Percentiles rank a stretch among this genome's conserved stretches.
These are phyloP conservation scores for Eucalyptus tenuipes DNA, from an alignment of 345 rosid genomes.

Conservation along the genomic window DNA sequence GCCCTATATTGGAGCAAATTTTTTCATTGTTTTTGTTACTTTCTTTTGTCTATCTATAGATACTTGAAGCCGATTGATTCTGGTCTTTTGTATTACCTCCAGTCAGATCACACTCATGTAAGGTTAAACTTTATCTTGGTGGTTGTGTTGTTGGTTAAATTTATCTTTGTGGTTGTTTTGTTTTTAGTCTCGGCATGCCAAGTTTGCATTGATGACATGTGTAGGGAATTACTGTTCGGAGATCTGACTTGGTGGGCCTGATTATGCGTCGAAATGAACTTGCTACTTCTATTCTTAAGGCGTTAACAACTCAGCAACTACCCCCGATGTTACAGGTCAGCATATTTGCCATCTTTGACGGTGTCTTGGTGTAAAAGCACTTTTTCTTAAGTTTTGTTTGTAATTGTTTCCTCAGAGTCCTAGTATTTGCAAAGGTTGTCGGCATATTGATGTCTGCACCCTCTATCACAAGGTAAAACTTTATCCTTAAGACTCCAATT, in stretches of 20 bases:
- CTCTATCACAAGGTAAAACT: slow-evolving; percentile 80
- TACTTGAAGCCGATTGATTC: slow-evolving; percentile 64
- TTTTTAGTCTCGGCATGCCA: background rate
- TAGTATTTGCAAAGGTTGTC: slow-evolving; percentile 75
- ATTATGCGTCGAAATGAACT: slow-evolving; percentile 96
- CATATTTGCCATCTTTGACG: background rate
- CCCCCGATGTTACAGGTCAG: slow-evolving; percentile 88
- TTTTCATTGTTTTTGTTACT: background rate
- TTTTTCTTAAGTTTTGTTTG: background rate
- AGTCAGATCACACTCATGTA: slow-evolving; percentile 84
- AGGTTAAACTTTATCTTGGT: background rate
- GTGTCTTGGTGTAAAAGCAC: background rate
- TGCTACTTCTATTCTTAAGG: slow-evolving; percentile 70
- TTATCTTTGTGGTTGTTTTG: background rate
- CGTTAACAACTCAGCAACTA: slow-evolving; percentile 54
- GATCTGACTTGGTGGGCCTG: slow-evolving; percentile 85
- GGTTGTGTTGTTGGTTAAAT: background rate
- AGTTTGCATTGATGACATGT: background rate
- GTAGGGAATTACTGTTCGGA: slow-evolving; percentile 70
- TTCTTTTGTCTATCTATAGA: slow-evolving; percentile 20
- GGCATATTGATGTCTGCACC: slow-evolving; percentile 80
- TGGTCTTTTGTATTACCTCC: slow-evolving; percentile 86
- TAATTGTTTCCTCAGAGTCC: slow-evolving; percentile 33
- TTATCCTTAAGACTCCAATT: background rate
- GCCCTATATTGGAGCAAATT: background rate